Percentiles rank a stretch among this genome's conserved stretches.
phyloP scores from a whole-genome alignment of 257 asterid species.

The Solanum peruvianum region DNA sequence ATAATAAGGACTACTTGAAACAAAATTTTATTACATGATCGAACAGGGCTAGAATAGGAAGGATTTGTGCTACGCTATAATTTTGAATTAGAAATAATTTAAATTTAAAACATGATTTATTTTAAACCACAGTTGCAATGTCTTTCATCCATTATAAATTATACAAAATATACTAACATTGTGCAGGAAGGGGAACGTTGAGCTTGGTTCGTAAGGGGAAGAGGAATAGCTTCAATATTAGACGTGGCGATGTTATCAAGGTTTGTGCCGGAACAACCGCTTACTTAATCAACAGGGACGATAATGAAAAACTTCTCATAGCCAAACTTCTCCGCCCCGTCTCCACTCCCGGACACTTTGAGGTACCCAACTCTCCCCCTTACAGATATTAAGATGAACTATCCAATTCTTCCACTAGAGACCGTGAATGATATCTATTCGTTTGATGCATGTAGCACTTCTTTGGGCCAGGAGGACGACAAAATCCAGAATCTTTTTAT shows the following conservation, averaged over 20 bases:
- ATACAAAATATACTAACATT: not conserved
- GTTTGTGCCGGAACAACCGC: slow-evolving; percentile 39
- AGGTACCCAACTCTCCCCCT: slow-evolving; percentile 19
- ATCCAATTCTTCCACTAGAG: not conserved
- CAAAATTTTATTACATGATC: too few relatives aligned
- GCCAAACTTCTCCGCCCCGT: slow-evolving; percentile 43
- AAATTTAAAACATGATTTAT: too few relatives aligned
- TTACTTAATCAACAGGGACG: slow-evolving; percentile 43
- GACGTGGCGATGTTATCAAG: slow-evolving; percentile 43
- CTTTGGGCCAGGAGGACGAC: slow-evolving; percentile 42
- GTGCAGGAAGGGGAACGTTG: slow-evolving; percentile 39
- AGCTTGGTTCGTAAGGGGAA: slow-evolving; percentile 17
- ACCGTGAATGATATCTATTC: not conserved
- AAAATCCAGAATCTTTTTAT: slow-evolving; percentile 37
- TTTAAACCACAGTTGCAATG: not conserved
- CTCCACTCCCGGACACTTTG: slow-evolving; percentile 34
- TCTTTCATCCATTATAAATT: too few relatives aligned
- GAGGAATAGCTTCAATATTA: slow-evolving; percentile 47
- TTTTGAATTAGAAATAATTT: too few relatives aligned
- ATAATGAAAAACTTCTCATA: slow-evolving; percentile 23
- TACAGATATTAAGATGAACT: too few relatives aligned
- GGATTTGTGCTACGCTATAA: too few relatives aligned
- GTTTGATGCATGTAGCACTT: slow-evolving; percentile 19
- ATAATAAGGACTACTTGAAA: too few relatives aligned
- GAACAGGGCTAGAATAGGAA: too few relatives aligned